phyloP scores from a whole-genome alignment of 257 asterid species.

The Phtheirospermum japonicum region DNA sequence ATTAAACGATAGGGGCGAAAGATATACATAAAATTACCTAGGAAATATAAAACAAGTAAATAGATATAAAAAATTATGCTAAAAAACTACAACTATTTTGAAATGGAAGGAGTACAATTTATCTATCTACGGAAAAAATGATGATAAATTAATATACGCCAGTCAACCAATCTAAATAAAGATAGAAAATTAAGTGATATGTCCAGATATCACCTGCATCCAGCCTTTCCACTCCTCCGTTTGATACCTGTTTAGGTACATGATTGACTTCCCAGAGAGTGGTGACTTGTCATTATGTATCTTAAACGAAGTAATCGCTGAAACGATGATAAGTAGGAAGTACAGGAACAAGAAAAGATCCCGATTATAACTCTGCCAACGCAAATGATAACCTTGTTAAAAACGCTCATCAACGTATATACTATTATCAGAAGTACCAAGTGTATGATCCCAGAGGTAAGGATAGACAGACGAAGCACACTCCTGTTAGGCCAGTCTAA shows the following conservation, averaged over 20 bases:
- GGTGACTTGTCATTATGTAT: slow-evolving; percentile 83
- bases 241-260: slow-evolving; percentile 92
- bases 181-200: slow-evolving; percentile 10
- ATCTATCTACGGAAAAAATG: not conserved
- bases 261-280: slow-evolving; percentile 68
- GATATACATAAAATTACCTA: too few relatives aligned
- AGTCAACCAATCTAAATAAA: not conserved
- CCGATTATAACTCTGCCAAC: slow-evolving; percentile 70
- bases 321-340: slow-evolving; percentile 84
- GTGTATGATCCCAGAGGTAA: not conserved
- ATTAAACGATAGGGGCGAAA: too few relatives aligned
- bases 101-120: not conserved
- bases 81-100: too few relatives aligned
- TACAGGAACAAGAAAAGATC: slow-evolving; percentile 90
- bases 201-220: slow-evolving; percentile 72
- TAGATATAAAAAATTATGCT: too few relatives aligned
- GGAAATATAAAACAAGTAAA: too few relatives aligned
- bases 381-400: slow-evolving; percentile 25
- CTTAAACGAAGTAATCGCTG: slow-evolving; percentile 81
- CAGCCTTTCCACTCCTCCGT: slow-evolving; percentile 98
- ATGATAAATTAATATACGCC: not conserved
- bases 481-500: too few relatives aligned
- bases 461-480: too few relatives aligned
- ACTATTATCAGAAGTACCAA: slow-evolving; percentile 1
- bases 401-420: slow-evolving; percentile 10